Evolutionary conservation across 257 asterid species (phyloP).

Genomic region (Hygrophila difformis): DNA sequence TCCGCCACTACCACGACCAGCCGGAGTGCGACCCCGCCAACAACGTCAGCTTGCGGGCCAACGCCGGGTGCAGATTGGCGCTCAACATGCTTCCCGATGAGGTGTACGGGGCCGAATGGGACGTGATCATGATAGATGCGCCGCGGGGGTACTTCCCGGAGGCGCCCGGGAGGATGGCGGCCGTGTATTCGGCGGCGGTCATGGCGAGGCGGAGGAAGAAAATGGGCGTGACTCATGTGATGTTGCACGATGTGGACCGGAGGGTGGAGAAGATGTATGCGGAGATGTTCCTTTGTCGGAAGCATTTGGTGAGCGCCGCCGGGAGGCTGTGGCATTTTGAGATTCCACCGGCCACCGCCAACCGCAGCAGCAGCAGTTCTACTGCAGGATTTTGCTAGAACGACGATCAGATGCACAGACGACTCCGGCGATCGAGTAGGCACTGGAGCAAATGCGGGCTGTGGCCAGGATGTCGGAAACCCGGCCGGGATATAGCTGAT

Average conservation of each 20-base stretch:
- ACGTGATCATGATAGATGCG: constrained; percentile 82
- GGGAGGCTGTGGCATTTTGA: constrained; percentile 71
- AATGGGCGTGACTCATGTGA: constrained; percentile 62
- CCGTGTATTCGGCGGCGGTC: constrained; percentile 81
- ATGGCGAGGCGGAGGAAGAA: constrained; percentile 68
- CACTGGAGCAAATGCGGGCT: too few relatives aligned
- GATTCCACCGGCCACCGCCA: too few relatives aligned
- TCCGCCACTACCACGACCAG: constrained; percentile 31
- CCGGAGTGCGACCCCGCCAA: constrained; percentile 44
- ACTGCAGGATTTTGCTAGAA: too few relatives aligned
- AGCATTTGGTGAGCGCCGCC: constrained; percentile 37
- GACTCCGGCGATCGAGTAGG: too few relatives aligned
- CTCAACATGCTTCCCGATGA: constrained; percentile 53
- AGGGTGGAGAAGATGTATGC: constrained; percentile 71
- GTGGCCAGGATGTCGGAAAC: too few relatives aligned
- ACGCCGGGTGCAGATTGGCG: constrained; percentile 59
- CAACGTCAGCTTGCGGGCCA: constrained; percentile 56
- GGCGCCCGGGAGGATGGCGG: constrained; percentile 93
- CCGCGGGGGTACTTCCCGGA: constrained; percentile 72
- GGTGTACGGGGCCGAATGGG: constrained; percentile 82
- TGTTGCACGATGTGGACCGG: constrained; percentile 79
- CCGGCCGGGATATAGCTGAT: too few relatives aligned
- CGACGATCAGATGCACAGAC: too few relatives aligned
- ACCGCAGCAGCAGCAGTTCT: too few relatives aligned
- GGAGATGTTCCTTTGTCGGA: constrained; percentile 54